phyloP scores from a whole-genome alignment of 257 asterid genomes.

The Penstemon eatonii region DNA sequence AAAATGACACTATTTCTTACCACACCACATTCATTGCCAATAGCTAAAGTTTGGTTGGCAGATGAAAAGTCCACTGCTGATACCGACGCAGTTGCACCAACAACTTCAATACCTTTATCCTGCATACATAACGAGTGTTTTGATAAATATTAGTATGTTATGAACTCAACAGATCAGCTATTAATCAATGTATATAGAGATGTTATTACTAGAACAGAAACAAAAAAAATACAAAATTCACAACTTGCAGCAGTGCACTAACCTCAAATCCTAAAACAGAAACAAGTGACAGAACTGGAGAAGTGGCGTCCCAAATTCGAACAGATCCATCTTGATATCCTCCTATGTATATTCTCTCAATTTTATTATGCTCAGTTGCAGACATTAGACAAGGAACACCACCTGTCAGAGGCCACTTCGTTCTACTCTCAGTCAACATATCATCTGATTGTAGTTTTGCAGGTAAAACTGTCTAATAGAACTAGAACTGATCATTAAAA shows the following conservation, averaged over 20 bases:
- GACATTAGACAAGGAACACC: slow-evolving; percentile 60
- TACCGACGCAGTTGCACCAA: slow-evolving; percentile 58
- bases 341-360: slow-evolving; percentile 72
- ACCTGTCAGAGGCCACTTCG: slow-evolving; percentile 81
- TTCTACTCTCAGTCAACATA: slow-evolving; percentile 34
- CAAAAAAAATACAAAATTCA: slow-evolving; percentile 17
- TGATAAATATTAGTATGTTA: slow-evolving; percentile 23
- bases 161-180: slow-evolving; percentile 12
- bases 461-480: slow-evolving; percentile 60
- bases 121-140: slow-evolving; percentile 32
- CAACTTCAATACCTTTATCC: slow-evolving; percentile 51
- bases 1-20: slow-evolving; percentile 45
- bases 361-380: slow-evolving; percentile 42
- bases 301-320: slow-evolving; percentile 89
- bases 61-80: slow-evolving; percentile 74
- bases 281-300: slow-evolving; percentile 64
- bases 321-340: slow-evolving; percentile 92
- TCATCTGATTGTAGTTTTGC: slow-evolving; percentile 41
- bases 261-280: slow-evolving; percentile 67
- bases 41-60: slow-evolving; percentile 60
- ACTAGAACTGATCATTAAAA: slow-evolving; percentile 37
- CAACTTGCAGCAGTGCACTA: slow-evolving; percentile 29
- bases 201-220: not conserved
- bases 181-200: slow-evolving; percentile 21
- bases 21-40: slow-evolving; percentile 82